Percentiles rank a stretch among this genome's conserved stretches.
phyloP scores from a whole-genome alignment of 2,329 filamentous ascomycete genomes.

The Aspergillus candidus region DNA sequence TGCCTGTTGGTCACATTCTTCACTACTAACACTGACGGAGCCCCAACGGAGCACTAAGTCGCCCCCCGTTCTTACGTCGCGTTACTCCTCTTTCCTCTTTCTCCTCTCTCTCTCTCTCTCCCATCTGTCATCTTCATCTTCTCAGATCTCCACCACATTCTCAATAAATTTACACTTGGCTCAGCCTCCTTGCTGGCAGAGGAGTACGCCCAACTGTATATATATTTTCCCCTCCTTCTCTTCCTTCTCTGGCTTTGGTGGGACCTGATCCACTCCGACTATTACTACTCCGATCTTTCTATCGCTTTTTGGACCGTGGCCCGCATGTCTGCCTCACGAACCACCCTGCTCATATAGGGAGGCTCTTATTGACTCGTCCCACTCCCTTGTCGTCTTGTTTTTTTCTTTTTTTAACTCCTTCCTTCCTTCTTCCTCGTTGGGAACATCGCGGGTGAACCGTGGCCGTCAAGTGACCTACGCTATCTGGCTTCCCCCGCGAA shows the following conservation, averaged over 20 bases:
- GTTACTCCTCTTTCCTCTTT: background rate
- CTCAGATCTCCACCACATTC: slow-evolving; percentile 1
- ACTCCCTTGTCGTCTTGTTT: slow-evolving; percentile 1
- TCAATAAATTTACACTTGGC: slow-evolving; percentile 11
- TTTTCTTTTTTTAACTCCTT: background rate
- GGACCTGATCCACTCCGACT: background rate
- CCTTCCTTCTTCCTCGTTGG: background rate
- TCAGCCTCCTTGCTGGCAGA: slow-evolving; percentile 20
- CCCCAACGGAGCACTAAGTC: too few relatives aligned
- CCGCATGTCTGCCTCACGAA: slow-evolving; percentile 5
- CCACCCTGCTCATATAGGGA: slow-evolving; percentile 5
- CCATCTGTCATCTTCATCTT: slow-evolving; percentile 1
- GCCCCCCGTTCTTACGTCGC: too few relatives aligned
- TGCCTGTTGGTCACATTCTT: too few relatives aligned
- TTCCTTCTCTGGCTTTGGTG: background rate
- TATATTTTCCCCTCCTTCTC: background rate
- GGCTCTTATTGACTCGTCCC: background rate
- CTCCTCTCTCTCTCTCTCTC: background rate
- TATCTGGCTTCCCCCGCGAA: too few relatives aligned
- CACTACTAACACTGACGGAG: too few relatives aligned
- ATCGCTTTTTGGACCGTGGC: background rate
- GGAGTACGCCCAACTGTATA: slow-evolving; percentile 5
- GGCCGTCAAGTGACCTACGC: too few relatives aligned
- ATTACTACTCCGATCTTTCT: background rate
- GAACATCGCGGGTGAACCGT: too few relatives aligned